These are phyloP conservation scores for Dioscorea cayenensis DNA, from an alignment of 116 monocot species.

Conservation along the genomic window DNA sequence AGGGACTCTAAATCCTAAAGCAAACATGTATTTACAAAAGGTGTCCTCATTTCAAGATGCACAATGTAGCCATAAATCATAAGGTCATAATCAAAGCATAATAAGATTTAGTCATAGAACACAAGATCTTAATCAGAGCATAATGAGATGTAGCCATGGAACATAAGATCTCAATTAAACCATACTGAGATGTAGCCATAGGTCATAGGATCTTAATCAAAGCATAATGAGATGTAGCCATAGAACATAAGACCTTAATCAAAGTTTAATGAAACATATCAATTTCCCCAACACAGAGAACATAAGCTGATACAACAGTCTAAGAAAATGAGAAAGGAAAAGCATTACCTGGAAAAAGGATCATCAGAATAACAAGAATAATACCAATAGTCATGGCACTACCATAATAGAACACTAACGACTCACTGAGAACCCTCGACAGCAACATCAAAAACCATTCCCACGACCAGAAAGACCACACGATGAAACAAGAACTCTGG, in stretches of 20 bases:
- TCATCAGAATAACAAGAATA: constrained; percentile 67
- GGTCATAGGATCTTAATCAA: too few relatives aligned
- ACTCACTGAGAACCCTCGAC: constrained; percentile 67
- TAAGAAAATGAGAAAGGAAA: neutral
- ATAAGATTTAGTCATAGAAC: neutral
- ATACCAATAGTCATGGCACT: constrained; percentile 84
- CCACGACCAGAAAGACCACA: constrained; percentile 57
- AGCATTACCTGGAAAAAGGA: constrained; percentile 87
- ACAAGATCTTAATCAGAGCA: neutral
- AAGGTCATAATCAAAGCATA: neutral
- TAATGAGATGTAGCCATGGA: too few relatives aligned
- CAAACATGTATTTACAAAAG: too few relatives aligned
- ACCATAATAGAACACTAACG: constrained; percentile 76
- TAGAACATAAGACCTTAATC: too few relatives aligned
- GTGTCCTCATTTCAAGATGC: too few relatives aligned
- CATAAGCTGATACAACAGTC: neutral
- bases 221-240: too few relatives aligned
- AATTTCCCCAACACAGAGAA: neutral
- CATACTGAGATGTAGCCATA: too few relatives aligned
- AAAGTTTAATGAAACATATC: neutral
- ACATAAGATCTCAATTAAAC: too few relatives aligned
- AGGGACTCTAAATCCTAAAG: too few relatives aligned
- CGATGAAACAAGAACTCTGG: constrained; percentile 68
- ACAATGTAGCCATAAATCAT: too few relatives aligned
- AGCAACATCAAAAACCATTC: constrained; percentile 55